A percentile compares a stretch with the other conserved stretches of the same genome.
Evolutionary conservation across 2,329 filamentous ascomycete species (phyloP).

Genomic region (Grosmannia serpens): DNA sequence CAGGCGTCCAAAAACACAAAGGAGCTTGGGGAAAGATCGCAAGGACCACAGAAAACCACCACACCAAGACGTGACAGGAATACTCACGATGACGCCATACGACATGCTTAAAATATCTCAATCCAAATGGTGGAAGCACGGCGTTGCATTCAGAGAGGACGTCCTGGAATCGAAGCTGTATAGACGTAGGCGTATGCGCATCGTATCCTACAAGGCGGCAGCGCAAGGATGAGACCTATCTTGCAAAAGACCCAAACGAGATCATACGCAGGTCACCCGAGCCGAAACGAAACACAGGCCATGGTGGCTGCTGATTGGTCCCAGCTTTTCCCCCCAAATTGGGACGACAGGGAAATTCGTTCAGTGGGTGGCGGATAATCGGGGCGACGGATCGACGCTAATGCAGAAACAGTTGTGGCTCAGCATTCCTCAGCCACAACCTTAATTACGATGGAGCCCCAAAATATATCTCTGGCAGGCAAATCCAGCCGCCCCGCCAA

Average conservation of each 20-base stretch:
- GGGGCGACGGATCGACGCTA: slow-evolving; percentile 13
- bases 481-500: background rate
- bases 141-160: too few species aligned
- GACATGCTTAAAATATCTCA: background rate
- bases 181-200: too few species aligned
- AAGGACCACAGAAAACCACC: background rate
- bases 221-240: background rate
- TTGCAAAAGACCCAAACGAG: background rate
- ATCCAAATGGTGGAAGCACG: too few species aligned
- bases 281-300: background rate
- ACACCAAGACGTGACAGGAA: too few species aligned
- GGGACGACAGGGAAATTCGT: slow-evolving; percentile 9
- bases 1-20: background rate
- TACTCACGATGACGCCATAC: too few species aligned
- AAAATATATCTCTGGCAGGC: background rate
- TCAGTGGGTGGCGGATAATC: slow-evolving; percentile 5
- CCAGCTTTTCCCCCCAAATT: slow-evolving; percentile 3
- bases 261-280: background rate
- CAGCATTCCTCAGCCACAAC: slow-evolving; percentile 6
- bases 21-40: background rate
- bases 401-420: slow-evolving; percentile 11
- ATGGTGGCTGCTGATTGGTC: slow-evolving; percentile 8
- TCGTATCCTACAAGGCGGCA: too few species aligned
- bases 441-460: slow-evolving; percentile 4
- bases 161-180: too few species aligned